Evolutionary conservation across 73 alveolate genomes (phyloP).

Genomic region (Paramecium octaurelia): DNA sequence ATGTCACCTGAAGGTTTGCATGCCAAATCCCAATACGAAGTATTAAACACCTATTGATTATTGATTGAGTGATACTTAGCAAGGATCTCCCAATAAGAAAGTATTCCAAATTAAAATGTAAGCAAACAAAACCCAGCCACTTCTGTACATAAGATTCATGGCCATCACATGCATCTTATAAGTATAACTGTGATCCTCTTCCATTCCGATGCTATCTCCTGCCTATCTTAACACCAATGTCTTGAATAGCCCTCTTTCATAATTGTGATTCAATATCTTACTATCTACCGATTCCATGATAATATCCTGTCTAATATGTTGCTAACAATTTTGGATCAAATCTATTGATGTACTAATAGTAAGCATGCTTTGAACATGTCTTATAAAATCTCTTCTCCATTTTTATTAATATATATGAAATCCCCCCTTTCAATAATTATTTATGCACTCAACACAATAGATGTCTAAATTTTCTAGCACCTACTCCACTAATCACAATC

Average conservation of each 20-base stretch:
- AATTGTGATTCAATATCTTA: background rate
- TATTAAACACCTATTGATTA: conserved; percentile 17
- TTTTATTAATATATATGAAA: background rate
- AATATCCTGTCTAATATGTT: background rate
- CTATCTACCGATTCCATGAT: conserved; percentile 8
- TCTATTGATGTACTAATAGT: conserved; percentile 8
- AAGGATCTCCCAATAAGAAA: conserved; percentile 59
- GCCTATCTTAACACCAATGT: conserved; percentile 55
- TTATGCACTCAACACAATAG: background rate
- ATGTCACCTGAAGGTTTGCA: conserved; percentile 53
- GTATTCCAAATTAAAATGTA: conserved; percentile 53
- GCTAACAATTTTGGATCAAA: background rate
- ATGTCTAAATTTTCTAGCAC: background rate
- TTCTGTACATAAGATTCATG: conserved; percentile 59
- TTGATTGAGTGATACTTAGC: background rate
- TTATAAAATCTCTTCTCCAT: conserved; percentile 16
- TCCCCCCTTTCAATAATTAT: background rate
- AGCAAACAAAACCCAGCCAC: conserved; percentile 56
- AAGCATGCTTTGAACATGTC: conserved; percentile 50
- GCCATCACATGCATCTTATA: conserved; percentile 59
- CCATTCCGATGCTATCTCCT: conserved; percentile 56
- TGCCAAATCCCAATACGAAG: conserved; percentile 53
- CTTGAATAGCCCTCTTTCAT: conserved; percentile 42
- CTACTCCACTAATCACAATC: background rate
- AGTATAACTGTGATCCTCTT: conserved; percentile 62